phyloP scores from a whole-genome alignment of 306 rosid genomes.

The Fragaria nilgerrensis region DNA sequence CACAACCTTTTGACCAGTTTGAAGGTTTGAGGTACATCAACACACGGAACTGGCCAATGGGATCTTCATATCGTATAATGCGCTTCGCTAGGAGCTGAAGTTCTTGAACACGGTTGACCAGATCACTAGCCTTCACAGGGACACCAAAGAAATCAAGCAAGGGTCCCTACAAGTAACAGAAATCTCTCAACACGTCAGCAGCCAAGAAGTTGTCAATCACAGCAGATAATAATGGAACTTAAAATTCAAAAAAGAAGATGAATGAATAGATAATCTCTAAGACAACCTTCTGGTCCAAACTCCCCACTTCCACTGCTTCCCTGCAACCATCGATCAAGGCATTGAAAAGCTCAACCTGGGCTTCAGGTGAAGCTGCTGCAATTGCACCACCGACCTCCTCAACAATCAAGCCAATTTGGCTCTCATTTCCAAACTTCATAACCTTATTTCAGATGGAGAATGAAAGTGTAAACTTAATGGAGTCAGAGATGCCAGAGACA shows the following conservation, averaged over 20 bases:
- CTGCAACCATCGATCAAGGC: conserved; percentile 80
- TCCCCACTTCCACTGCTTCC: conserved; percentile 78
- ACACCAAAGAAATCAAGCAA: conserved; percentile 95
- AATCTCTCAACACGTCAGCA: conserved; percentile 19
- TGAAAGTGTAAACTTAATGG: conserved; percentile 1
- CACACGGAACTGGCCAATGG: conserved; percentile 87
- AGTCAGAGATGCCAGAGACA: not conserved
- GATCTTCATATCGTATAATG: conserved; percentile 89
- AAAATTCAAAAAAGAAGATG: conserved; percentile 11
- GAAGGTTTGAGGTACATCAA: conserved; percentile 83
- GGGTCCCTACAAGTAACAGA: conserved; percentile 70
- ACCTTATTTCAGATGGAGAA: conserved; percentile 45
- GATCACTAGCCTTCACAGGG: conserved; percentile 87
- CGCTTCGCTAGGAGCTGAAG: conserved; percentile 92
- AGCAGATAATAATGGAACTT: conserved; percentile 13
- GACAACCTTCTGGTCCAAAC: conserved; percentile 80
- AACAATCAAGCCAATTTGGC: conserved; percentile 69
- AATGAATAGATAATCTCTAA: conserved; percentile 6
- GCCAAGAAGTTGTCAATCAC: conserved; percentile 9
- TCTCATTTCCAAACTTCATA: conserved; percentile 90
- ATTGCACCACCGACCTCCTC: conserved; percentile 87
- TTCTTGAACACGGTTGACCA: conserved; percentile 84
- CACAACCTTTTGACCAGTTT: conserved; percentile 99
- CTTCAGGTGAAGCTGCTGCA: conserved; percentile 60
- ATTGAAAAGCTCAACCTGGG: conserved; percentile 79